phyloP scores from a whole-genome alignment of 495 filamentous ascomycete genomes.

The Penicillium coprophilum region DNA sequence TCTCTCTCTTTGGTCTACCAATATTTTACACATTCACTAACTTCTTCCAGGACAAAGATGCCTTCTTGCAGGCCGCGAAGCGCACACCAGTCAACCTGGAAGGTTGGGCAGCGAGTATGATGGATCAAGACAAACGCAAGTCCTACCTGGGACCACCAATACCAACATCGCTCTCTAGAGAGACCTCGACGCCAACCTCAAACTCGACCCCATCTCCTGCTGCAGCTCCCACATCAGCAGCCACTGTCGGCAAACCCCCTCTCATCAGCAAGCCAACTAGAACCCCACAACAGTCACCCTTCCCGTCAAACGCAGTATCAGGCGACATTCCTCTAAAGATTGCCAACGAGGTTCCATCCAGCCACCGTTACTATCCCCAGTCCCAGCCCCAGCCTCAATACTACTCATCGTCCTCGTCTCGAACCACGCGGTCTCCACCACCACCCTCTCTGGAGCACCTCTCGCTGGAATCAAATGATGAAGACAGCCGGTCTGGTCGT shows the following conservation, averaged over 20 bases:
- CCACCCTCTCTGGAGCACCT: constrained; percentile 45
- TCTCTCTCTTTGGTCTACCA: background rate
- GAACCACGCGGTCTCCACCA: constrained; percentile 32
- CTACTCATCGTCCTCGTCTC: constrained; percentile 27
- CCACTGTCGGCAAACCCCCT: constrained; percentile 26
- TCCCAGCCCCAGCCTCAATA: constrained; percentile 27
- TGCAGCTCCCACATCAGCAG: constrained; percentile 19
- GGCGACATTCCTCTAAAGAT: constrained; percentile 67
- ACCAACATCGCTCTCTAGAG: constrained; percentile 45
- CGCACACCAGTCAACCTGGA: constrained; percentile 87
- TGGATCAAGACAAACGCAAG: constrained; percentile 88
- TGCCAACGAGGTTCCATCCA: constrained; percentile 39
- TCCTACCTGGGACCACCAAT: constrained; percentile 74
- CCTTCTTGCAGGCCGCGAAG: constrained; percentile 92
- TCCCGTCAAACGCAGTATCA: constrained; percentile 56
- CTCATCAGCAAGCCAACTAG: constrained; percentile 46
- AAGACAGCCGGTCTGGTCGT: constrained; percentile 38
- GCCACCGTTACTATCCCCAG: constrained; percentile 26
- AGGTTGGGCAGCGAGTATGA: constrained; percentile 86
- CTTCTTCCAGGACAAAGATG: constrained; percentile 70
- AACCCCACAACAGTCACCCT: constrained; percentile 46
- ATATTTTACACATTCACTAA: background rate
- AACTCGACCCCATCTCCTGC: constrained; percentile 20
- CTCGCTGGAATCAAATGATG: constrained; percentile 38
- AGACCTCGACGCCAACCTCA: constrained; percentile 19